phyloP scores from a whole-genome alignment of 805 yeast genomes.

The Candida caryicola region DNA sequence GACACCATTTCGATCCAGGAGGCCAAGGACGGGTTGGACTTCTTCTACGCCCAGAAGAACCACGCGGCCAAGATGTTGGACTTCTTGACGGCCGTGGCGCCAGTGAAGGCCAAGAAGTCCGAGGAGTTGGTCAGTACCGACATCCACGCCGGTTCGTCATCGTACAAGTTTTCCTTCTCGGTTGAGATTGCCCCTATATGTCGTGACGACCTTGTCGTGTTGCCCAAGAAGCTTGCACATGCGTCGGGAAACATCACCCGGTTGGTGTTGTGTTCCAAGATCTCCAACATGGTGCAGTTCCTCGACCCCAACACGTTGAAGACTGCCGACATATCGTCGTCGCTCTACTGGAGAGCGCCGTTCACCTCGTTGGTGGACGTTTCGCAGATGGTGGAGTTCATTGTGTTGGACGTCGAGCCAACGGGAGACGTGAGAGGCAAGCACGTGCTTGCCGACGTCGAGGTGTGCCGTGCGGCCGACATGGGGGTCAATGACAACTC shows the following conservation, averaged over 20 bases:
- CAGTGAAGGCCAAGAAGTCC: conserved; percentile 76
- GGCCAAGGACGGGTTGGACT: conserved; percentile 90
- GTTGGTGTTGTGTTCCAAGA: conserved; percentile 78
- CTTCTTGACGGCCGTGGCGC: conserved; percentile 80
- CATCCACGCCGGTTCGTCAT: conserved; percentile 84
- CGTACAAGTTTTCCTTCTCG: conserved; percentile 87
- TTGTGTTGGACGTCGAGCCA: conserved; percentile 92
- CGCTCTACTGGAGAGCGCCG: conserved; percentile 77
- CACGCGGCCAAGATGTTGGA: conserved; percentile 95
- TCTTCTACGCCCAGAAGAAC: conserved; percentile 81
- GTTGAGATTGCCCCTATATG: conserved; percentile 95
- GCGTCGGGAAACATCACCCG: conserved; percentile 79
- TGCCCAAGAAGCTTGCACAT: conserved; percentile 84
- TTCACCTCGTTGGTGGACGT: conserved; percentile 75
- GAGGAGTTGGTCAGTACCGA: conserved; percentile 91
- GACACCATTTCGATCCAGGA: conserved; percentile 94
- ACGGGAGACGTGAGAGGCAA: conserved; percentile 77
- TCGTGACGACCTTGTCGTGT: conserved; percentile 90
- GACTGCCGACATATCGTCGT: conserved; percentile 67
- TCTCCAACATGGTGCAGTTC: conserved; percentile 81
- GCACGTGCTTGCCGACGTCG: conserved; percentile 81
- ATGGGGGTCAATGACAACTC: conserved; percentile 82
- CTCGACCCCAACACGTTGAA: conserved; percentile 82
- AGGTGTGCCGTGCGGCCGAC: conserved; percentile 86
- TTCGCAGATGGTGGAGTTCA: conserved; percentile 76